Conservation (phyloP, 2,329 filamentous ascomycete species). For the Aaosphaeria pasadenensis region DNA sequence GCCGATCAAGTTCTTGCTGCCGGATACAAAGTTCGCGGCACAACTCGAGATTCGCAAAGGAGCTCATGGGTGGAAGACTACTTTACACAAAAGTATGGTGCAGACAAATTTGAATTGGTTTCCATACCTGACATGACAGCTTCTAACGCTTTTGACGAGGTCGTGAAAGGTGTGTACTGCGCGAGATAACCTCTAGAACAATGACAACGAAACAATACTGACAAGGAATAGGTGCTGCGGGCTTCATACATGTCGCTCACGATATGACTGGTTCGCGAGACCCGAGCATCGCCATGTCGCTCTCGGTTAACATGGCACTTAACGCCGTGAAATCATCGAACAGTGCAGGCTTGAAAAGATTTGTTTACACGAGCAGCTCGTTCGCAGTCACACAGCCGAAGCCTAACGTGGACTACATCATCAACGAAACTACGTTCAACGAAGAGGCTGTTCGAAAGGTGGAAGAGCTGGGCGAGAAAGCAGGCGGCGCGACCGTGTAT, state of each 20-base stretch:
- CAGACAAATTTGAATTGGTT: constrained; percentile 24
- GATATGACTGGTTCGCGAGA: constrained; percentile 32
- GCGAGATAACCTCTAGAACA: not conserved
- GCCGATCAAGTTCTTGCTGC: constrained; percentile 25
- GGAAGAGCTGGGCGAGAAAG: not conserved
- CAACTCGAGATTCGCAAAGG: constrained; percentile 27
- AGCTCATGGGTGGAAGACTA: constrained; percentile 26
- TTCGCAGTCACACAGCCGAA: constrained; percentile 16
- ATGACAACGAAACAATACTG: not conserved
- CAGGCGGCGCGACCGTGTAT: not conserved
- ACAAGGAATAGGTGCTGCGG: constrained; percentile 17
- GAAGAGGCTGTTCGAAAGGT: not conserved
- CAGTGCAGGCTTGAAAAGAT: constrained; percentile 40
- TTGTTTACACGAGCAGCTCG: constrained; percentile 46
- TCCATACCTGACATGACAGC: not conserved
- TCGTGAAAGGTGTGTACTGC: not conserved
- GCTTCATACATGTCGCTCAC: constrained; percentile 10
- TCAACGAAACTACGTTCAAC: not conserved
- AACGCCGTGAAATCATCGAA: too few relatives aligned
- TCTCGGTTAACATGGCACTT: constrained; percentile 33
- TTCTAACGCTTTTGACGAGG: constrained; percentile 17
- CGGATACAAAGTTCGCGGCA: constrained; percentile 36
- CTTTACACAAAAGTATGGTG: constrained; percentile 22
- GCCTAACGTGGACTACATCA: not conserved
- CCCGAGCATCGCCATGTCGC: constrained; percentile 41